Base-by-base conservation (phyloP, 441 rosid species). In the Adansonia grandidieri region DNA sequence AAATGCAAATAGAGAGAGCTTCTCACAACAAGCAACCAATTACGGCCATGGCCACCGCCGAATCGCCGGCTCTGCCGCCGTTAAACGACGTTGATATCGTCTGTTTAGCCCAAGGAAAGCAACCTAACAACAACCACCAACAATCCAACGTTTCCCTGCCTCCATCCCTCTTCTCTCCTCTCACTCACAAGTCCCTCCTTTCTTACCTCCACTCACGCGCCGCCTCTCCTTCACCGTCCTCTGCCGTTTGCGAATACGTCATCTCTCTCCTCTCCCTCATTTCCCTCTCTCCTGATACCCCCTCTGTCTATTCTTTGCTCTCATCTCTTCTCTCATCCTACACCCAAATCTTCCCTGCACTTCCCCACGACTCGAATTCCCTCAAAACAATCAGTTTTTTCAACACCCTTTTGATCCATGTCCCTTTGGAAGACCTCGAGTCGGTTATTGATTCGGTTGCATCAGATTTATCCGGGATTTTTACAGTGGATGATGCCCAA, bases 351-450 rank as follows among this genome's bases (percentile, higher is more conserved):
- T 89, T 89, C 85, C 80, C 81, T 64, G 79, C 87, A 66, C 80
- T 91, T 65, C 91, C 95, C 0, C 93, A 79, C 78, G 98, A 91
- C 80, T 64, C 88, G 40, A 84, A 89, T 79, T 92, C 97, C 24
- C 81, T 88, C 77, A 90, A 86, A 80, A 86, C 94, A 11, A 85
- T 92, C 78, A 85, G 78, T 54, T 77, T 86, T 62, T 92, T 93
- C 76, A 65, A 72, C 13, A 80, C 88, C 19, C 89, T 92, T 37
- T 72, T 92, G 65, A 64, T 37, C 47, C 45, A 85, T 40, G 69
- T 89, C 57, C 82, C 87, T 5, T 6, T 65, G 5, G 61, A 76
- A 14, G 92, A 90, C 61, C 74, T 92, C 42, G 79, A 82, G 70
- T 58, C 84, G 0, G 60, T 88, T 5, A 82, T 83, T 15, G 91